phyloP scores from a whole-genome alignment of 2,329 filamentous ascomycete species.

The Sporothrix inflata region DNA sequence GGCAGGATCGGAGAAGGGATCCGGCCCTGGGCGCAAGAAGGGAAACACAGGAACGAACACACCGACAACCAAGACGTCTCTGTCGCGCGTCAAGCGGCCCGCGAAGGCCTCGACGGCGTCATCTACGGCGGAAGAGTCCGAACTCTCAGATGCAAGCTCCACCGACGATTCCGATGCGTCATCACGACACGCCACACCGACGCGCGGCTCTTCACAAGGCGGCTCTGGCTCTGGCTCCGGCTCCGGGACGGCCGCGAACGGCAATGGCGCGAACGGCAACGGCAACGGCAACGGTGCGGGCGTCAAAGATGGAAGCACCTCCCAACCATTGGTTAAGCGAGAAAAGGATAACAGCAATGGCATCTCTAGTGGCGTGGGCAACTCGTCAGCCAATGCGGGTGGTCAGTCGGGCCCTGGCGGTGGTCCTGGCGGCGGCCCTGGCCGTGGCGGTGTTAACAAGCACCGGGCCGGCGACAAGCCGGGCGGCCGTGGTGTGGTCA shows the following conservation, averaged over 20 bases:
- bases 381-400: neutral
- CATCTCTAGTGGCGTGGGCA: slow-evolving; percentile 9
- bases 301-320: neutral
- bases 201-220: slow-evolving; percentile 37
- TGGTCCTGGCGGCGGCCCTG: neutral
- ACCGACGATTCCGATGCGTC: slow-evolving; percentile 58
- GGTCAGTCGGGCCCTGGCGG: neutral
- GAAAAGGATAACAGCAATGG: slow-evolving; percentile 28
- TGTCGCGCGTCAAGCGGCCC: slow-evolving; percentile 65
- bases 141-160: slow-evolving; percentile 66
- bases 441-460: slow-evolving; percentile 24
- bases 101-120: slow-evolving; percentile 62
- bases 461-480: slow-evolving; percentile 24
- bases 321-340: slow-evolving; percentile 21
- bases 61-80: slow-evolving; percentile 57
- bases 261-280: neutral
- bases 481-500: slow-evolving; percentile 17
- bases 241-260: slow-evolving; percentile 20
- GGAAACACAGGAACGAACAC: slow-evolving; percentile 41
- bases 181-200: slow-evolving; percentile 46
- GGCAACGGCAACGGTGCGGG: slow-evolving; percentile 4
- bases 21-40: slow-evolving; percentile 51
- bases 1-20: slow-evolving; percentile 38
- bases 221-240: neutral
- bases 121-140: slow-evolving; percentile 62